phyloP scores from a whole-genome alignment of 2,329 filamentous ascomycete species.

The Elsinoe australis region DNA sequence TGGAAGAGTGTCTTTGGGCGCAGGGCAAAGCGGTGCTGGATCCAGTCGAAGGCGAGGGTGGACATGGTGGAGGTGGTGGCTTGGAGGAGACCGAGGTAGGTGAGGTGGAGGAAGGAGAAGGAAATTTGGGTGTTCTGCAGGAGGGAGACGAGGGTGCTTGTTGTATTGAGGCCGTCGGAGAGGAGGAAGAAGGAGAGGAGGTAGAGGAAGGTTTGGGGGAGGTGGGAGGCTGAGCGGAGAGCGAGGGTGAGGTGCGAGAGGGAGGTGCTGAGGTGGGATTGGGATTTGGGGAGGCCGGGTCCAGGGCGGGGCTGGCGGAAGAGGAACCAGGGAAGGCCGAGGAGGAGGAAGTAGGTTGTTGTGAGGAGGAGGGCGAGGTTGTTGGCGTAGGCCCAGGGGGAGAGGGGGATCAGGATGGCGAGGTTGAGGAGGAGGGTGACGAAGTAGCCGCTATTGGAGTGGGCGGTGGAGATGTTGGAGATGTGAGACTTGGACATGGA shows the following conservation, averaged over 20 bases:
- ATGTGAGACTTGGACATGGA: constrained; percentile 35
- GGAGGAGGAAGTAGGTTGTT: constrained; percentile 28
- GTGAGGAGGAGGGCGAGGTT: constrained; percentile 18
- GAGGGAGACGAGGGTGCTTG: constrained; percentile 59
- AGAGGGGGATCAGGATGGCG: constrained; percentile 13
- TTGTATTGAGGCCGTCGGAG: constrained; percentile 63
- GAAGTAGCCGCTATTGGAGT: constrained; percentile 18
- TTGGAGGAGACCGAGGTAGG: constrained; percentile 43
- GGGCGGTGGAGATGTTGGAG: constrained; percentile 18
- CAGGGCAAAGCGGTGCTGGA: constrained; percentile 14
- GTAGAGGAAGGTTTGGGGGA: constrained; percentile 60
- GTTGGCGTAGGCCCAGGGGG: constrained; percentile 8
- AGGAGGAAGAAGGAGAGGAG: constrained; percentile 62
- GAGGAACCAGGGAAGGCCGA: constrained; percentile 60
- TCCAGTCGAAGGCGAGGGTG: constrained; percentile 10
- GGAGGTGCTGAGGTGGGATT: constrained; percentile 44
- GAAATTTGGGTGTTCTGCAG: constrained; percentile 58
- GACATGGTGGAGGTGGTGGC: constrained; percentile 15
- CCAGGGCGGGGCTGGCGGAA: constrained; percentile 15
- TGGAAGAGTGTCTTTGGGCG: constrained; percentile 15
- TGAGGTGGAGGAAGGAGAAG: constrained; percentile 58
- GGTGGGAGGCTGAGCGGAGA: constrained; percentile 51
- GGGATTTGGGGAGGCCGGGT: constrained; percentile 9
- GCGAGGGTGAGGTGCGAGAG: constrained; percentile 56
- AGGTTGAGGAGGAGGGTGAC: constrained; percentile 17